Evolutionary conservation across 2,329 filamentous ascomycete genomes (phyloP), one percentile per base, ranked within the genome.

Genomic region (Zopfia rhizophila): DNA sequence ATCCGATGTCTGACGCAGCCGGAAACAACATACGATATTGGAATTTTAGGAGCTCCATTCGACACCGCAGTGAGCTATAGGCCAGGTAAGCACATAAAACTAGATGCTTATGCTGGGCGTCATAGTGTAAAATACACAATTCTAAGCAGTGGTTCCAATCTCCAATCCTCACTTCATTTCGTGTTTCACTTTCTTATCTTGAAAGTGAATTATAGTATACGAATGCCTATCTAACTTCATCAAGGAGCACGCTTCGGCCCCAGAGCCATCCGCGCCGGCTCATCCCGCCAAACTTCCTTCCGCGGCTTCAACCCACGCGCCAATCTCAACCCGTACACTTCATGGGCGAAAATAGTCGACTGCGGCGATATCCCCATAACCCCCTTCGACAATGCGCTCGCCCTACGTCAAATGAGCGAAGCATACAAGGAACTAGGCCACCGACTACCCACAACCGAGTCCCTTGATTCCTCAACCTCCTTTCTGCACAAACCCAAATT

Each of bases 351-450:
- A 27, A 84, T 96, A 48, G 78, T 93, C 38, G 92, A 97, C 76
- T 97, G 92, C 70, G 92, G 92, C 33, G 92, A 96, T 68, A 91
- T 96, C 44, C 91, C 92, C 19, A 80, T 95, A 56, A 90, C 88
- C 0, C 91, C 91, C 0, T 87, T 95, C 59, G 91, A 96, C 75
- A 96, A 96, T 68, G 84, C 78, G 1, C 78, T 96, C 12, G 92
- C 92, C 0, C 76, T 92, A 41, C 78, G 80, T 31, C 92, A 96
- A 73, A 96, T 96, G 91, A 89, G 83, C 22, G 84, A 87, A 63
- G 91, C 89, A 0, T 91, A 90, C 68, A 76, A 80, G 5, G 87
- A 92, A 71, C 84, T 96, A 3, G 78, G 80, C 3, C 74, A 75
- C 8, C 75, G 78, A 28, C 62, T 68, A 5, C 60, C 71, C 8